Evolutionary conservation across 2,329 filamentous ascomycete species (phyloP).

Genomic region (Xylariales sp.): DNA sequence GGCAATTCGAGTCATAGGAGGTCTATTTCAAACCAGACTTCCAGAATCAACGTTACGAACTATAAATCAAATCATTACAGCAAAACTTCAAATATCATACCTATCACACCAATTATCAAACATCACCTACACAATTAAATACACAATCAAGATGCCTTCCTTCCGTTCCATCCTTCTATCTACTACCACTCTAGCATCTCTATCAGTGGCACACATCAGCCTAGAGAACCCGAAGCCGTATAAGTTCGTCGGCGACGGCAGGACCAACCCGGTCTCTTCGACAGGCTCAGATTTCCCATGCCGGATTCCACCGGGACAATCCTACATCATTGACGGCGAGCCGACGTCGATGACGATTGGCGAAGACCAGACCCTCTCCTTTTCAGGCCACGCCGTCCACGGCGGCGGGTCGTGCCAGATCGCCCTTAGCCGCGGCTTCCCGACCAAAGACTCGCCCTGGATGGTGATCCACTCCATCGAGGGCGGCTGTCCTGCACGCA

Average conservation of each 20-base stretch:
- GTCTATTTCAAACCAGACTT: no score
- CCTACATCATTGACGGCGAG: conserved; percentile 54
- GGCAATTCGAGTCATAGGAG: no score
- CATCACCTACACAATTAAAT: not conserved
- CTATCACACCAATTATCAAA: not conserved
- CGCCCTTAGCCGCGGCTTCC: conserved; percentile 71
- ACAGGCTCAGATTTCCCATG: conserved; percentile 75
- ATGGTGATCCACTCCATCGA: conserved; percentile 78
- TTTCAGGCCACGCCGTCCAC: conserved; percentile 51
- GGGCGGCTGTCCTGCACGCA: conserved; percentile 73
- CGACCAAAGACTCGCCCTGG: conserved; percentile 68
- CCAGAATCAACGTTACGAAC: no score
- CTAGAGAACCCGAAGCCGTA: conserved; percentile 70
- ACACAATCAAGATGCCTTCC: conserved; percentile 21
- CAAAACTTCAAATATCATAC: no score
- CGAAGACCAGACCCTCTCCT: conserved; percentile 35
- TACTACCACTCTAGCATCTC: conserved; percentile 19
- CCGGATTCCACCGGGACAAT: conserved; percentile 61
- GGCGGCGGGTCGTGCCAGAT: conserved; percentile 82
- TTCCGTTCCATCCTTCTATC: conserved; percentile 34
- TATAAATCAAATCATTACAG: no score
- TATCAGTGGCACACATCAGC: conserved; percentile 67
- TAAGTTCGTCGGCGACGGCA: conserved; percentile 48
- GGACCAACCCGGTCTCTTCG: conserved; percentile 69
- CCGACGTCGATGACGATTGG: conserved; percentile 70